These are phyloP conservation scores for Astrephomene gubernaculifera DNA, from an alignment of 139 green algal genomes.

Conservation along the genomic window DNA sequence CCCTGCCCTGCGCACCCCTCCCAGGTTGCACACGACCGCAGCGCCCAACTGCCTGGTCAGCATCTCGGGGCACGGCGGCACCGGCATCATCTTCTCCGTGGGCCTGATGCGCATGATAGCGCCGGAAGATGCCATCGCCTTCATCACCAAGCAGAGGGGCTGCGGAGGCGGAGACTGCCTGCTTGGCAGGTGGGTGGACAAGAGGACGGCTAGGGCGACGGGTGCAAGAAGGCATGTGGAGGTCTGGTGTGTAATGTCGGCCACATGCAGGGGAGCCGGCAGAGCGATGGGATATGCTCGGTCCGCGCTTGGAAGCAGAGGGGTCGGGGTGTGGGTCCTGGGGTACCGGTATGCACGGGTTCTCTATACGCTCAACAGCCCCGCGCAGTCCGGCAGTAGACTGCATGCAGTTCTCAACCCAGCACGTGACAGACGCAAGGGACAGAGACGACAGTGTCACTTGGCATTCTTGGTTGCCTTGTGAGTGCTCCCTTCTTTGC, in stretches of 20 bases:
- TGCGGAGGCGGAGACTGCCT: slow-evolving; percentile 37
- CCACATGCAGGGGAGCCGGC: no score
- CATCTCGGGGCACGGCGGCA: slow-evolving; percentile 15
- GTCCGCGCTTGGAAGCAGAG: no score
- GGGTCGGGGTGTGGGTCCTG: no score
- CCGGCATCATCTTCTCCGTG: slow-evolving; percentile 31
- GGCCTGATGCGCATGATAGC: slow-evolving; percentile 28
- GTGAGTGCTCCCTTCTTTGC: neutral
- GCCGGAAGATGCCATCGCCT: neutral
- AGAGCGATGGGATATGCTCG: no score
- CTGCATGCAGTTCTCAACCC: neutral
- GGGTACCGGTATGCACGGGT: no score
- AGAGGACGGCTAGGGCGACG: no score
- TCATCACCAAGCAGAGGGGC: slow-evolving; percentile 9
- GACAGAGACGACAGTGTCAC: no score
- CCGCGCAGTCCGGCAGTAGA: no score
- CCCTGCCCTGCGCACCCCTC: neutral
- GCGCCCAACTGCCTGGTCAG: slow-evolving; percentile 5
- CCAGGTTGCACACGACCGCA: neutral
- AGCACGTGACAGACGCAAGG: neutral
- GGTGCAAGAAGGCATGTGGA: no score
- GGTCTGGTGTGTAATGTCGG: no score
- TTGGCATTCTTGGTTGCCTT: no score
- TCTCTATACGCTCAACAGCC: no score
- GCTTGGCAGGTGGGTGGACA: slow-evolving; percentile 25